Conservation (phyloP, 2,329 filamentous ascomycete genomes). For the Aspergillus felis region DNA sequence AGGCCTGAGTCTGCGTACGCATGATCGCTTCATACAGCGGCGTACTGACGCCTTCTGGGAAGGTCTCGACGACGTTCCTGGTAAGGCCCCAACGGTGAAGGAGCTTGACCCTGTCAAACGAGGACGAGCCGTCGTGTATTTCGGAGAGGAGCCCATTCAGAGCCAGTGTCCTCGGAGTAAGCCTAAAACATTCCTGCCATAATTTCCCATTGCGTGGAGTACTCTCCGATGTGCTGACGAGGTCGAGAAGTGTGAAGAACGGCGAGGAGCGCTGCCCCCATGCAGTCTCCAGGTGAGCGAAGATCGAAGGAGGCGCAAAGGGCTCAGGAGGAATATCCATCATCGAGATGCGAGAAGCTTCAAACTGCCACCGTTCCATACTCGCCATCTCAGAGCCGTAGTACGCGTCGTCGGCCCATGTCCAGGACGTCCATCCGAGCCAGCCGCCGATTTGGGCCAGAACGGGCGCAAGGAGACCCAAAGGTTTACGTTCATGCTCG, state of each 20-base stretch:
- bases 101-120: slow-evolving; percentile 65
- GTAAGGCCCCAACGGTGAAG: slow-evolving; percentile 67
- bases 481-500: slow-evolving; percentile 44
- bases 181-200: slow-evolving; percentile 35
- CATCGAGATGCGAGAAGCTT: slow-evolving; percentile 46
- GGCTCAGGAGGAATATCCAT: slow-evolving; percentile 47
- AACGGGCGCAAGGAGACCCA: slow-evolving; percentile 62
- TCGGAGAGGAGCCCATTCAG: slow-evolving; percentile 65
- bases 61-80: slow-evolving; percentile 65
- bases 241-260: slow-evolving; percentile 50
- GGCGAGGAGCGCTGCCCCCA: slow-evolving; percentile 29
- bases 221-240: slow-evolving; percentile 36
- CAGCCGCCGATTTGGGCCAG: slow-evolving; percentile 77
- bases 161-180: slow-evolving; percentile 65
- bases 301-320: slow-evolving; percentile 57
- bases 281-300: slow-evolving; percentile 50
- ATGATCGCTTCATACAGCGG: slow-evolving; percentile 79
- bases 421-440: slow-evolving; percentile 70
- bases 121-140: slow-evolving; percentile 47
- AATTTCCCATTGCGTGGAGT: slow-evolving; percentile 27
- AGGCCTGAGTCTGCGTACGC: slow-evolving; percentile 78
- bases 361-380: slow-evolving; percentile 53
- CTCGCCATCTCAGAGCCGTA: slow-evolving; percentile 60
- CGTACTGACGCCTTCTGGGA: slow-evolving; percentile 79
- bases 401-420: slow-evolving; percentile 47